Base-by-base conservation (phyloP, 768 basidiomycete genomes). In the Cytidiella melzeri region DNA sequence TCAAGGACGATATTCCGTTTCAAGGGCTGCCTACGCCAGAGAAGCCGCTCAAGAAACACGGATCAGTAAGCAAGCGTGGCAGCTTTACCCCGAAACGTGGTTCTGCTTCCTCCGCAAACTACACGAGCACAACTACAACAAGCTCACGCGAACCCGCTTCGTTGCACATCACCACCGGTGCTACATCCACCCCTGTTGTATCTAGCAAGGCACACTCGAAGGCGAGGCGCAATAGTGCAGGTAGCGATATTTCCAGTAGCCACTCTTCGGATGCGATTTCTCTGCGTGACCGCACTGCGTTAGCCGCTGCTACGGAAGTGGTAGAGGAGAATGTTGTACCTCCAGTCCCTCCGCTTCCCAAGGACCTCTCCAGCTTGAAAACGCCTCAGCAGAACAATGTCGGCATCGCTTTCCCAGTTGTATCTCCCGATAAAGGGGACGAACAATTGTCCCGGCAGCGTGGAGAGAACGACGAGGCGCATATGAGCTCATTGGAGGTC, bases 321-420 rank as follows among this genome's bases (percentile, higher is more conserved):
- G 64, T 69, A 38, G 86, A 88, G 50, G 80, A 80, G 56, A 69
- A 70, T 51, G 60, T 70, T 49, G 93, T 96, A n/a, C 93, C 93
- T 15, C 92, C 92, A 23, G 92, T 95, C 3, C 93, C 92, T 28
- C 93, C 92, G 30, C 70, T 96, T 23, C 92, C 92, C 38, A 94
- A 96, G 69, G 90, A 92, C 59, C 66, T 92, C 47, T 82, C 84
- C n/a, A 80, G 68, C 19, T 88, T 82, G 68, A 82, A 81, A 45
- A 83, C 85, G 1, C 85, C 41, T 15, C 41, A 27, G 20, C 42
- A 48, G 23, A 24, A 9, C 43, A 53, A 15, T n/a, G 41, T 25
- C 5, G 20, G 26, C 11, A 39, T 53, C 19, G 41, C 41, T 3
- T 53, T 53, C 43, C 52, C 52, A 34, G 9, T 34, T 34, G 9